These are phyloP conservation scores for Hemileccinum rubropunctum DNA, from an alignment of 768 basidiomycete species.

Conservation along the genomic window DNA sequence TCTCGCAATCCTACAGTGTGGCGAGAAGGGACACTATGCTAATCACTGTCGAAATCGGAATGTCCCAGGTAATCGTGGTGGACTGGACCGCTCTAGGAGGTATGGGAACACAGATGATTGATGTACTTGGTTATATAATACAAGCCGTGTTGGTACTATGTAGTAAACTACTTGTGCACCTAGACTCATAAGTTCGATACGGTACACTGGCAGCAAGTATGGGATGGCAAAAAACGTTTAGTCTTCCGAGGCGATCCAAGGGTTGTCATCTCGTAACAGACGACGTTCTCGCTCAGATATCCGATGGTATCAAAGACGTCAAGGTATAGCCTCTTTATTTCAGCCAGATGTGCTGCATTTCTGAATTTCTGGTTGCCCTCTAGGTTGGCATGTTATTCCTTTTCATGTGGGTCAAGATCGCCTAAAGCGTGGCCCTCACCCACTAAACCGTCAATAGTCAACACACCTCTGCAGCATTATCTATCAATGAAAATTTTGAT, in stretches of 20 bases:
- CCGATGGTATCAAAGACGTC: conserved; percentile 63
- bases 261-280: conserved; percentile 86
- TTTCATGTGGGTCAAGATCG: conserved; percentile 61
- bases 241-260: conserved; percentile 47
- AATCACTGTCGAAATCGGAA: conserved; percentile 91
- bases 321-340: conserved; percentile 42
- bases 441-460: conserved; percentile 43
- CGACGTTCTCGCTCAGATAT: conserved; percentile 65
- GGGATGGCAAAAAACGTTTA: conserved; percentile 91
- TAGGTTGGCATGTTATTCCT: conserved; percentile 87
- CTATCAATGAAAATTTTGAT: conserved; percentile 90
- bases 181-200: too few relatives aligned
- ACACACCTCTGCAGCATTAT: conserved; percentile 78
- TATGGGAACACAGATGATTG: conserved; percentile 30
- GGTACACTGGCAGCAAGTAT: conserved; percentile 37
- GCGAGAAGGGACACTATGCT: conserved; percentile 92
- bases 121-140: conserved; percentile 4
- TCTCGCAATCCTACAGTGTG: conserved; percentile 53
- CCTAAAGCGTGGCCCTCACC: neutral
- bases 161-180: neutral
- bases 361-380: neutral
- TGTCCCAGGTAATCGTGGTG: conserved; percentile 88
- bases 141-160: neutral
- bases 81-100: conserved; percentile 52
- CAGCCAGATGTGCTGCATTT: neutral